Evolutionary conservation across 1,284 basidiomycete species (phyloP), one percentile per base, ranked within the genome.

Genomic region (Microbotryum lychnidis-dioicae): DNA sequence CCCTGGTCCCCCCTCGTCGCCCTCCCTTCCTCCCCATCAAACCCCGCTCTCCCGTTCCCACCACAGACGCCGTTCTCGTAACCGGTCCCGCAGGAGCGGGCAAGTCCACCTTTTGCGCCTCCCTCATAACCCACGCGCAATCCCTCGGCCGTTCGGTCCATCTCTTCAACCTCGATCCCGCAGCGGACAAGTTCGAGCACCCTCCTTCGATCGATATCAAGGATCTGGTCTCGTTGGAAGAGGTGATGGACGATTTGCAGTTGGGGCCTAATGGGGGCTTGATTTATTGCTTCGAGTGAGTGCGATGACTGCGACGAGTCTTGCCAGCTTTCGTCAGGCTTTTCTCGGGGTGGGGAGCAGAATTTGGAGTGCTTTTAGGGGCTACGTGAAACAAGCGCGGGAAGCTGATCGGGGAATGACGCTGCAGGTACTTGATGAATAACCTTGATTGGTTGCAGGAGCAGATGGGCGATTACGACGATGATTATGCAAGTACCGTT

Each of bases 371-470:
- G 27, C 4, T 29, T 29, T 27, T 23, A 27, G 42, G 29, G 45
- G 10, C 52, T 57, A 5, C 6, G 4, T 27, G 27, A 27, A 27
- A 27, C 6, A 27, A 6, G 27, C 27, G 27, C 27, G 27, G 27
- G 27, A 27, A 27, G 27, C 27, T 21, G 4, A 20, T 56, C 29
- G 37, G n/a, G 21, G 1, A 6, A 33, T 21, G 1, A 18, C 4
- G 21, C 33, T 21, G 18, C 71, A 97, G 93, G 76, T 98, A 98
- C 77, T 81, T 99, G 57, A 77, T 97, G 65, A 84, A 97, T 73
- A 97, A 99, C 73, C 87, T 97, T 77, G 96, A 98, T 76, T 99
- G 96, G 96, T 80, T 98, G n/a, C 91, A 97, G 70, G 94, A 97
- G 74, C 89, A 97, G 73, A 81, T 99, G 2, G 93, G 92, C 12